phyloP scores from a whole-genome alignment of 768 basidiomycete genomes.

The Aureoboletus auriporus region DNA sequence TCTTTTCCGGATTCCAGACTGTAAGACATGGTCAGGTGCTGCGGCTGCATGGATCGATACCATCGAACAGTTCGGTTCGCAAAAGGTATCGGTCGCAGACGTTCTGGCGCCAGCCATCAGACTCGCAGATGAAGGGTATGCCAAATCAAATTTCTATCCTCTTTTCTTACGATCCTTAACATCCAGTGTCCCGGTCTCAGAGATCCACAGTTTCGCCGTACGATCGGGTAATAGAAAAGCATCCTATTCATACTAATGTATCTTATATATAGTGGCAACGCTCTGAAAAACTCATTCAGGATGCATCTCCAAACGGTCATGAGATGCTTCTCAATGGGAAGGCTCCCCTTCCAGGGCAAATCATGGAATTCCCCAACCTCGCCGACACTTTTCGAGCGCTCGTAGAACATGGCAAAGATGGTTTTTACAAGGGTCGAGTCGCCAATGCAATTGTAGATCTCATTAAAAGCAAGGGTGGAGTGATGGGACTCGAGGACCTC shows the following conservation, averaged over 20 bases:
- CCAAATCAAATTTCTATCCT: neutral
- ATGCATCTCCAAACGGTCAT: constrained; percentile 77
- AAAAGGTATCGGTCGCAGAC: constrained; percentile 56
- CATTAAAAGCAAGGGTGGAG: constrained; percentile 80
- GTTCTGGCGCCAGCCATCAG: constrained; percentile 86
- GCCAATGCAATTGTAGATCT: constrained; percentile 89
- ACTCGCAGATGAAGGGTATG: constrained; percentile 86
- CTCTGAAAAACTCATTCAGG: constrained; percentile 65
- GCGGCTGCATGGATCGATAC: constrained; percentile 96
- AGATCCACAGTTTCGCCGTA: constrained; percentile 64
- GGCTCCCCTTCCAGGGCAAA: constrained; percentile 82
- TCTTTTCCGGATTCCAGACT: constrained; percentile 1
- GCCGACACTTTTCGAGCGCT: constrained; percentile 81
- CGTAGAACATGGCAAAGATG: constrained; percentile 79
- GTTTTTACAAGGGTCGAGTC: constrained; percentile 90
- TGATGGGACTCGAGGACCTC: constrained; percentile 93
- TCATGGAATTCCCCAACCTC: constrained; percentile 76
- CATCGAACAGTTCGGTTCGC: constrained; percentile 76
- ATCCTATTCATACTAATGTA: constrained; percentile 2
- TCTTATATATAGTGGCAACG: constrained; percentile 37
- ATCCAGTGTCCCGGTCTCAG: constrained; percentile 79
- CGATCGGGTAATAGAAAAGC: constrained; percentile 12
- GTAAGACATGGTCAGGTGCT: constrained; percentile 52
- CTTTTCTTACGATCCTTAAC: neutral
- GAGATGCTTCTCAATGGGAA: constrained; percentile 86